Conservation (phyloP, 352 stramenopile genomes). For the Phytophthora tubulina region DNA sequence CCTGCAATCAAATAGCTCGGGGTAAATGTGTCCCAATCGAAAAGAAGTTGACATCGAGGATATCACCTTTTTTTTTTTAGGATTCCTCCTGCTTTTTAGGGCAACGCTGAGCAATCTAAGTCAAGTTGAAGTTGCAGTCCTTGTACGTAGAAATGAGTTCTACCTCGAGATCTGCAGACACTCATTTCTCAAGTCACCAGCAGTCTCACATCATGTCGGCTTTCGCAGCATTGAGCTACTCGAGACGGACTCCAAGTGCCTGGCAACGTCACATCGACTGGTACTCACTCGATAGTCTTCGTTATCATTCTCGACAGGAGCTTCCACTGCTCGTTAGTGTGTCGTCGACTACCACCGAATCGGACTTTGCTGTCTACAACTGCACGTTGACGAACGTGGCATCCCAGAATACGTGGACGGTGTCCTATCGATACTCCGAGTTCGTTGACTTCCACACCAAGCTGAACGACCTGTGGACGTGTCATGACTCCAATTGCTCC, state of each 20-base stretch:
- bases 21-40: not conserved
- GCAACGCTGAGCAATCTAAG: no score
- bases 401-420: not conserved
- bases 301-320: not conserved
- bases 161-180: not conserved
- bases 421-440: not conserved
- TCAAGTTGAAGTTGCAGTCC: no score
- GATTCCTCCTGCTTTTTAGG: no score
- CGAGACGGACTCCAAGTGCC: not conserved
- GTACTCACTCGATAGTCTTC: constrained; percentile 39
- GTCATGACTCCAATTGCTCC: not conserved
- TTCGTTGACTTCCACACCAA: not conserved
- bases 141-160: no score
- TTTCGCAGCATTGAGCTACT: not conserved
- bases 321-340: not conserved
- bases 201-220: no score
- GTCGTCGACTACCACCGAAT: not conserved
- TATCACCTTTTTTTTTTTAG: no score
- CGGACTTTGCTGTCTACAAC: not conserved
- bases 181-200: not conserved
- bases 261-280: not conserved
- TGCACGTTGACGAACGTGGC: not conserved
- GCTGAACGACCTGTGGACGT: not conserved
- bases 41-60: no score
- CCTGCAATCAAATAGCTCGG: not conserved